A percentile compares a stretch with the other conserved stretches of the same genome.
phyloP scores from a whole-genome alignment of 306 rosid genomes.

The Prunus mume region DNA sequence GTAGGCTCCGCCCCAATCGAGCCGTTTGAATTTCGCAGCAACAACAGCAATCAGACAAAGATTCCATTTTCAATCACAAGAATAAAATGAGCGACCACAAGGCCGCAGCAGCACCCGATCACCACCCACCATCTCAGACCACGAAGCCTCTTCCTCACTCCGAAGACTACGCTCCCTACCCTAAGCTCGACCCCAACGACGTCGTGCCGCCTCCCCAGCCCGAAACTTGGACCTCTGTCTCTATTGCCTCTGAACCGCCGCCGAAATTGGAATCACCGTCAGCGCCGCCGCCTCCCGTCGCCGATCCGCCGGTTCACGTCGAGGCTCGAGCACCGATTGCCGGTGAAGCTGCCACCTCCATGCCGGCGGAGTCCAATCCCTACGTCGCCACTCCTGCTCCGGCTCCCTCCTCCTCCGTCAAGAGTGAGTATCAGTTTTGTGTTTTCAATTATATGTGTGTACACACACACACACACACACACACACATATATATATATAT shows the following conservation, averaged over 20 bases:
- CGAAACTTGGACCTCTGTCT: constrained; percentile 46
- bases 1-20: not conserved
- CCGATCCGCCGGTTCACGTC: not conserved
- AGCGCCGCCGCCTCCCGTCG: not conserved
- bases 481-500: no score
- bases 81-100: not conserved
- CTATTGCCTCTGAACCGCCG: constrained; percentile 32
- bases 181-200: constrained; percentile 67
- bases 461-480: no score
- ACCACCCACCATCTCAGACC: not conserved
- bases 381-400: constrained; percentile 63
- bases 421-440: constrained; percentile 48
- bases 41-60: not conserved
- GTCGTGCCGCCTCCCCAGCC: constrained; percentile 38
- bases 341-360: constrained; percentile 53
- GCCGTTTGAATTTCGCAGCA: not conserved
- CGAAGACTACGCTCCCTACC: constrained; percentile 71
- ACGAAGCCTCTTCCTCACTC: constrained; percentile 32
- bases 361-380: constrained; percentile 79
- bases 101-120: not conserved
- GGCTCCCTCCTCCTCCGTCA: constrained; percentile 41
- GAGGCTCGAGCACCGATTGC: constrained; percentile 50
- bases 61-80: not conserved
- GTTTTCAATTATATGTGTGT: not conserved
- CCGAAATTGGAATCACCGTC: constrained; percentile 10